phyloP scores from a whole-genome alignment of 805 yeast species.

The Helenozyma baotianmanensis region DNA sequence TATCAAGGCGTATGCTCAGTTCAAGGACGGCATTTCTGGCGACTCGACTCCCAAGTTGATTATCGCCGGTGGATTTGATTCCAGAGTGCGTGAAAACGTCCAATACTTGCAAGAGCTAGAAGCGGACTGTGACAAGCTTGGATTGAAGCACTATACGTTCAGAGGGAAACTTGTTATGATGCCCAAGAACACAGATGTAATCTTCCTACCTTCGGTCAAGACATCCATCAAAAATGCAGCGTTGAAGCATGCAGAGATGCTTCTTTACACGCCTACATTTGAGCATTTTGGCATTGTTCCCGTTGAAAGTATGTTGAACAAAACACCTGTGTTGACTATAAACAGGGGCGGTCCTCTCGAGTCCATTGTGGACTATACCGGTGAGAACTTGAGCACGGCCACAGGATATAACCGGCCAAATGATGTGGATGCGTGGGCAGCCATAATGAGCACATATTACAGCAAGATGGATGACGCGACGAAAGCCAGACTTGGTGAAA shows the following conservation, averaged over 20 bases:
- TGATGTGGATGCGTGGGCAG: conserved; percentile 48
- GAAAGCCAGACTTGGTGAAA: conserved; percentile 26
- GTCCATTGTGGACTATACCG: conserved; percentile 45
- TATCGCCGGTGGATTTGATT: conserved; percentile 90
- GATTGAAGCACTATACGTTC: conserved; percentile 44
- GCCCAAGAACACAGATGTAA: conserved; percentile 42
- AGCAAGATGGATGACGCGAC: conserved; percentile 15
- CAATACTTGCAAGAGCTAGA: conserved; percentile 62
- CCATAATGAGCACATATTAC: conserved; percentile 40
- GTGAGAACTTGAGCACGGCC: conserved; percentile 29
- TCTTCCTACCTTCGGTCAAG: conserved; percentile 79
- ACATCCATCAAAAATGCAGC: conserved; percentile 60
- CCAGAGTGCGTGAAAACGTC: conserved; percentile 69
- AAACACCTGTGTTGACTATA: conserved; percentile 80
- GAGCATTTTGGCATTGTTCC: conserved; percentile 99
- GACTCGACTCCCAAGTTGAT: conserved; percentile 45
- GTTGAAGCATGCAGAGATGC: conserved; percentile 49
- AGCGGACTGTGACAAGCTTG: conserved; percentile 39
- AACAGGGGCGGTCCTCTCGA: conserved; percentile 93
- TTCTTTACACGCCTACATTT: conserved; percentile 82
- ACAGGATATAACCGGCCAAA: conserved; percentile 62
- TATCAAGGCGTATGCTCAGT: conserved; percentile 55
- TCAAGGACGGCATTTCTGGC: conserved; percentile 28
- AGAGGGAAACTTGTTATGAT: conserved; percentile 33
- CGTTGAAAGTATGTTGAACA: conserved; percentile 83